These are phyloP conservation scores for Boletus holoroseus DNA, from an alignment of 1,284 basidiomycete genomes.

Conservation along the genomic window DNA sequence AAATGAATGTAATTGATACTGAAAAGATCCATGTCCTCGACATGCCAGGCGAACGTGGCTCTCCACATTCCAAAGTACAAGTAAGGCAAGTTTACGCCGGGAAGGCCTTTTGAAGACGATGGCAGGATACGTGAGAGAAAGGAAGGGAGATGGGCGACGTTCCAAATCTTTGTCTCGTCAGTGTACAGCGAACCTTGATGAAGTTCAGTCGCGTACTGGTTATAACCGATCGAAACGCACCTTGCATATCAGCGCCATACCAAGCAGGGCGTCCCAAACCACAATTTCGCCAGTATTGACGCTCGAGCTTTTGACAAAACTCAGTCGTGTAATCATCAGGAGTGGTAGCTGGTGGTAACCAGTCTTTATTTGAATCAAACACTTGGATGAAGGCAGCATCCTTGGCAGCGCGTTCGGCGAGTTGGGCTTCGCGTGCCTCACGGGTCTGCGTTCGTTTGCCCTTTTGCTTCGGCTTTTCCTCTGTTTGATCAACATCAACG, in stretches of 20 bases:
- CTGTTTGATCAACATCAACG: slow-evolving; percentile 14
- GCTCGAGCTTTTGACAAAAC: slow-evolving; percentile 83
- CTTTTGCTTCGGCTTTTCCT: slow-evolving; percentile 40
- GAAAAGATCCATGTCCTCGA: slow-evolving; percentile 96
- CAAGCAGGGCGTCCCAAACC: slow-evolving; percentile 83
- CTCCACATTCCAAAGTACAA: slow-evolving; percentile 99
- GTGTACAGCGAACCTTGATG: slow-evolving; percentile 77
- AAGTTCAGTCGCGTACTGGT: background rate
- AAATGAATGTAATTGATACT: slow-evolving; percentile 99
- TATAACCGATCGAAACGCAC: slow-evolving; percentile 36
- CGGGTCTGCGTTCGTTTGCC: slow-evolving; percentile 45
- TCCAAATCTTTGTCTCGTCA: slow-evolving; percentile 80
- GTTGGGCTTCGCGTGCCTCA: slow-evolving; percentile 48
- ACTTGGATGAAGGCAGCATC: slow-evolving; percentile 62
- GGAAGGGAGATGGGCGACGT: slow-evolving; percentile 87
- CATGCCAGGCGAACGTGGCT: slow-evolving; percentile 98
- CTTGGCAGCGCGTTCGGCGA: slow-evolving; percentile 48
- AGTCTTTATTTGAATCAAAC: slow-evolving; percentile 67
- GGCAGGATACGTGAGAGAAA: slow-evolving; percentile 80
- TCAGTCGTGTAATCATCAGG: slow-evolving; percentile 77
- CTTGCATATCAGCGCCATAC: slow-evolving; percentile 96
- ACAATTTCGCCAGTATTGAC: slow-evolving; percentile 89
- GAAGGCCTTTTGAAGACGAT: slow-evolving; percentile 62
- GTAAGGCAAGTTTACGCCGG: slow-evolving; percentile 96
- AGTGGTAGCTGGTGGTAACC: slow-evolving; percentile 71